A percentile compares a stretch with the other conserved stretches of the same genome.
Conservation (phyloP, 768 basidiomycete genomes). For the Cytidiella melzeri region DNA sequence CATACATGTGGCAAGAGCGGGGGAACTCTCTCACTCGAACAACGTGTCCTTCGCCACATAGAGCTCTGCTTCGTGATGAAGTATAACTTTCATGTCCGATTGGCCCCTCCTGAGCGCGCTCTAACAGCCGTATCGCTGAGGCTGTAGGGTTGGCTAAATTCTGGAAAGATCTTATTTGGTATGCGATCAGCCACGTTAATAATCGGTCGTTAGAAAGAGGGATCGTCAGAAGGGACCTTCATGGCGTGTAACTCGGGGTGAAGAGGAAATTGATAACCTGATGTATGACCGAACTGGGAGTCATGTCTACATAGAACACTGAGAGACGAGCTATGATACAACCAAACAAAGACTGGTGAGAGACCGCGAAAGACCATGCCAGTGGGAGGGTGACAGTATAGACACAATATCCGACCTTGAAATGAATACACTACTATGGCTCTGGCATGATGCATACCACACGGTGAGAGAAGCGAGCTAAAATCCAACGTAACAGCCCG, state of each 20-base stretch:
- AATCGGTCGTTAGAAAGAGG: not conserved
- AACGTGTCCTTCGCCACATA: constrained; percentile 6
- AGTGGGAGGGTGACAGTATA: not conserved
- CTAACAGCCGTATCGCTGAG: no score
- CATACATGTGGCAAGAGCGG: constrained; percentile 8
- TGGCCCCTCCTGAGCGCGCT: no score
- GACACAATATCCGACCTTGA: not conserved
- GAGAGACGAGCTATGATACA: not conserved
- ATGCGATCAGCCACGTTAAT: not conserved
- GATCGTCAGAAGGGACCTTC: not conserved
- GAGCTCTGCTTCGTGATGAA: constrained; percentile 13
- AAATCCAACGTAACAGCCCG: not conserved
- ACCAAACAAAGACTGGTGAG: not conserved
- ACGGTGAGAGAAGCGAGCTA: not conserved
- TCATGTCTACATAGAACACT: not conserved
- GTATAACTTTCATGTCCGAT: constrained; percentile 12
- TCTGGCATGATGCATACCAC: not conserved
- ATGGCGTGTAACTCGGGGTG: not conserved
- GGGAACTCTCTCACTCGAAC: constrained; percentile 9
- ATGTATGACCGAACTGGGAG: not conserved
- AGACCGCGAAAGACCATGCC: no score
- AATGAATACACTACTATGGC: constrained; percentile 2
- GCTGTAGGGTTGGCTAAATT: no score
- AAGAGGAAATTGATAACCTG: not conserved
- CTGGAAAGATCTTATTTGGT: no score